A percentile compares a stretch with the other conserved stretches of the same genome.
phyloP scores from a whole-genome alignment of 768 basidiomycete genomes.

The Amanita molliuscula region DNA sequence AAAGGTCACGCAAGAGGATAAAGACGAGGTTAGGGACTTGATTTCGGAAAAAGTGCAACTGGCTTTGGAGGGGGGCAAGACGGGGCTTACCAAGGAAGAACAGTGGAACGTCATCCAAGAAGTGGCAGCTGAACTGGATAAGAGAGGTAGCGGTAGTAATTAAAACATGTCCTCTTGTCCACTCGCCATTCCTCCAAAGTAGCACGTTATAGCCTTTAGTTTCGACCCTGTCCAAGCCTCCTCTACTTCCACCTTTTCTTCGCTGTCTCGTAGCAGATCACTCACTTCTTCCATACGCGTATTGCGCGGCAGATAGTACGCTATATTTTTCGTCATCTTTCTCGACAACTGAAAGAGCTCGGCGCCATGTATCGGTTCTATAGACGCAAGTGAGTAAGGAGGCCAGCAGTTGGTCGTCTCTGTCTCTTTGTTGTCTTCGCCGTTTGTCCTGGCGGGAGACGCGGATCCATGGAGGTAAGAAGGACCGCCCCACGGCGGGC shows the following conservation, averaged over 20 bases:
- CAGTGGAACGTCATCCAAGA: not conserved
- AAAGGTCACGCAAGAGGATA: not conserved
- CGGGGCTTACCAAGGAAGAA: not conserved
- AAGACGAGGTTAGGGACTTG: not conserved
- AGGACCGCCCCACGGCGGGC: slow-evolving; percentile 95
- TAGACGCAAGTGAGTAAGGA: slow-evolving; percentile 58
- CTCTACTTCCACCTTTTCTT: slow-evolving; percentile 78
- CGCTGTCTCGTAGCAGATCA: slow-evolving; percentile 12
- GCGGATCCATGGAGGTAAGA: slow-evolving; percentile 42
- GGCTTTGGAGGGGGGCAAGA: not conserved
- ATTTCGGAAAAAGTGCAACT: not conserved
- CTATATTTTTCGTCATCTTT: slow-evolving; percentile 69
- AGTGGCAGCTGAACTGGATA: not conserved
- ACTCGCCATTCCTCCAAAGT: slow-evolving; percentile 75
- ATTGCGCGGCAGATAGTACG: slow-evolving; percentile 86
- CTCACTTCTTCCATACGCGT: slow-evolving; percentile 64
- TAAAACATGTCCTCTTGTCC: slow-evolving; percentile 60
- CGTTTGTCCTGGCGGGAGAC: slow-evolving; percentile 5
- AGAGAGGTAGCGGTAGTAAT: slow-evolving; percentile 3
- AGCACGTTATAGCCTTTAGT: slow-evolving; percentile 89
- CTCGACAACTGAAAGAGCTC: slow-evolving; percentile 73
- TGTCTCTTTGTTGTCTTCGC: slow-evolving; percentile 1
- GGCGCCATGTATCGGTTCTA: slow-evolving; percentile 74
- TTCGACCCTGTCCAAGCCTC: slow-evolving; percentile 96
- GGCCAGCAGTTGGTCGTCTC: slow-evolving; percentile 23